These are phyloP conservation scores for Didymellaceae sp. DNA, from an alignment of 2,329 filamentous ascomycete genomes.

Conservation along the genomic window DNA sequence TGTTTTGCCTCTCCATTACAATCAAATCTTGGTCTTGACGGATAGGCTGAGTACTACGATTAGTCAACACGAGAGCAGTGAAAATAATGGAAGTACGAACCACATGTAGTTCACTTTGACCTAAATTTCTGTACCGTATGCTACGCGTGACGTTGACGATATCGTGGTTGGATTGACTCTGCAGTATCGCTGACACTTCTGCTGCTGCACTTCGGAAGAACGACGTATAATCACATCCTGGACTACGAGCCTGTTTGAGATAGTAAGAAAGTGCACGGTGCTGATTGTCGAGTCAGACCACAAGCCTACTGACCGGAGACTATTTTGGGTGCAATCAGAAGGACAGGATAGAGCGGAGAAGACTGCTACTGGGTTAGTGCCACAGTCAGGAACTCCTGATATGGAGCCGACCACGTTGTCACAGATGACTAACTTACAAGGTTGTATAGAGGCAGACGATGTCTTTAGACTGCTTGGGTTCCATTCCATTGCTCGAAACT, in stretches of 20 bases:
- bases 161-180: not conserved
- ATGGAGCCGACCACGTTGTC: not conserved
- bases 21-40: too few species aligned
- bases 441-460: not conserved
- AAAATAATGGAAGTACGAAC: not conserved
- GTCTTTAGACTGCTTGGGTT: not conserved
- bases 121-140: not conserved
- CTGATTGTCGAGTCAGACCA: not conserved
- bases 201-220: not conserved
- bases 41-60: not conserved
- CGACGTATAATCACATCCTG: not conserved
- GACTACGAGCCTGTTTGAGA: not conserved
- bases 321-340: not conserved
- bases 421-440: not conserved
- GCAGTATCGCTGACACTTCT: not conserved
- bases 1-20: too few species aligned
- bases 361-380: not conserved
- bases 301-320: not conserved
- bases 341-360: not conserved
- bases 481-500: not conserved
- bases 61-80: not conserved
- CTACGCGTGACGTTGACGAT: not conserved
- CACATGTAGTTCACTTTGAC: not conserved
- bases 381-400: too few species aligned
- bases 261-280: not conserved